These are phyloP conservation scores for Neurospora sp. DNA, from an alignment of 495 filamentous ascomycete species.

Conservation along the genomic window DNA sequence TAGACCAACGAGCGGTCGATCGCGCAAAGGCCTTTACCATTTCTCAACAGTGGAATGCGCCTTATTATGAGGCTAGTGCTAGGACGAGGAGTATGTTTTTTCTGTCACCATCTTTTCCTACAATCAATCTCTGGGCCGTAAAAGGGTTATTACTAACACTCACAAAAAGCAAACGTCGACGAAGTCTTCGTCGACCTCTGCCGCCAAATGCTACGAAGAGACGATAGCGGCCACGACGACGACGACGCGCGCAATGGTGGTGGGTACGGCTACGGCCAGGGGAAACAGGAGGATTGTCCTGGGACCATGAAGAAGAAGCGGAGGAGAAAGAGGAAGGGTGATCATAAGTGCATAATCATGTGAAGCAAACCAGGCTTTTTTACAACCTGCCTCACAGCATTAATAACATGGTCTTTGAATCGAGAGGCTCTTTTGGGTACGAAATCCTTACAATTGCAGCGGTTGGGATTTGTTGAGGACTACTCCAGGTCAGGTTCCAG, in stretches of 20 bases:
- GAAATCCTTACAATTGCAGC: too few relatives aligned
- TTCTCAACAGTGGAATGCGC: slow-evolving; percentile 81
- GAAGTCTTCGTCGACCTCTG: slow-evolving; percentile 93
- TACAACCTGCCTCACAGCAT: neutral
- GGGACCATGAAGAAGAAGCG: slow-evolving; percentile 8
- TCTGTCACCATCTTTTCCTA: too few relatives aligned
- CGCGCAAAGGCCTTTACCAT: slow-evolving; percentile 76
- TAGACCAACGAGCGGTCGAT: slow-evolving; percentile 80
- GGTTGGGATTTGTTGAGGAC: neutral
- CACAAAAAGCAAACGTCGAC: slow-evolving; percentile 67
- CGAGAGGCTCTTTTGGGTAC: neutral
- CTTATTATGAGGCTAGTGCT: slow-evolving; percentile 92
- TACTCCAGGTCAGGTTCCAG: too few relatives aligned
- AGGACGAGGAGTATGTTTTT: slow-evolving; percentile 49
- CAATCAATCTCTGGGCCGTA: too few relatives aligned
- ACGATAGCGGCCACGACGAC: slow-evolving; percentile 36
- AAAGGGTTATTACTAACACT: neutral
- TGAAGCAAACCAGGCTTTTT: slow-evolving; percentile 1
- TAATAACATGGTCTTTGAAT: neutral
- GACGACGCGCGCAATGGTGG: slow-evolving; percentile 9
- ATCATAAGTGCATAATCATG: slow-evolving; percentile 16
- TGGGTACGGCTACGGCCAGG: slow-evolving; percentile 23
- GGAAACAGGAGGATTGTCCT: slow-evolving; percentile 10
- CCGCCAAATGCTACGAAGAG: slow-evolving; percentile 77
- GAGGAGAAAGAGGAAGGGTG: slow-evolving; percentile 15